A percentile compares a stretch with the other conserved stretches of the same genome.
Conservation (phyloP, 2,329 filamentous ascomycete species). For the Achaetomium macrosporum region DNA sequence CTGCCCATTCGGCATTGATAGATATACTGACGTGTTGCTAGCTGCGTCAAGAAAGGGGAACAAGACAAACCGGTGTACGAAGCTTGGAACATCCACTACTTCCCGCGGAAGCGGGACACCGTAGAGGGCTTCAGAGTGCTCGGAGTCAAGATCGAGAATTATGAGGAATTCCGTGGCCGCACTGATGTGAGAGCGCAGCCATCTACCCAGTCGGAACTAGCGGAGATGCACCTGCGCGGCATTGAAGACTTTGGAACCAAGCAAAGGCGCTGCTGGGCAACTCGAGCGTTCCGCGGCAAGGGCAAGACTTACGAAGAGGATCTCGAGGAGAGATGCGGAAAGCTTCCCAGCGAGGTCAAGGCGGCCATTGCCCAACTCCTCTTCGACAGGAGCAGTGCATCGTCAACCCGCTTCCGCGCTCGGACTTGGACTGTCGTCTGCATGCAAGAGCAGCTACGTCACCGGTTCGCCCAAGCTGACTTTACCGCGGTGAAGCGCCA, state of each 20-base stretch:
- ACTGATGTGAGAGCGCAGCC: constrained; percentile 8
- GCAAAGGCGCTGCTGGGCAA: constrained; percentile 19
- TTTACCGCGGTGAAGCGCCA: constrained; percentile 22
- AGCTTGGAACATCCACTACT: constrained; percentile 23
- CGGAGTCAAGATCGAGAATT: constrained; percentile 16
- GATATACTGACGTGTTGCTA: constrained; percentile 3
- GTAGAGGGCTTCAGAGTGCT: constrained; percentile 16
- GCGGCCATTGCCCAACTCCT: constrained; percentile 22
- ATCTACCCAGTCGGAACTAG: constrained; percentile 23
- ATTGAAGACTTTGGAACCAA: constrained; percentile 22
- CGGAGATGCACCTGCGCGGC: constrained; percentile 21
- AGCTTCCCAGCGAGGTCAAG: constrained; percentile 18
- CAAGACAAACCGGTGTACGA: constrained; percentile 25
- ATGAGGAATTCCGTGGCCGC: constrained; percentile 1
- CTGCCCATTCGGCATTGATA: neutral
- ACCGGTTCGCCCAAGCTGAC: constrained; percentile 22
- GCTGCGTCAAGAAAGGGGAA: constrained; percentile 19
- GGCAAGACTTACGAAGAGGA: constrained; percentile 26
- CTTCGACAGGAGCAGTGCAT: constrained; percentile 15
- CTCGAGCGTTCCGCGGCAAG: constrained; percentile 20
- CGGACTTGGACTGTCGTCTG: constrained; percentile 26
- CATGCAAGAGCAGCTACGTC: constrained; percentile 23
- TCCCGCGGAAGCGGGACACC: constrained; percentile 10
- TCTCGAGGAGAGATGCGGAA: constrained; percentile 24
- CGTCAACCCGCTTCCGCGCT: constrained; percentile 22